Base-by-base conservation (phyloP, 2,329 filamentous ascomycete species). In the Tolypocladium ophioglossoides region DNA sequence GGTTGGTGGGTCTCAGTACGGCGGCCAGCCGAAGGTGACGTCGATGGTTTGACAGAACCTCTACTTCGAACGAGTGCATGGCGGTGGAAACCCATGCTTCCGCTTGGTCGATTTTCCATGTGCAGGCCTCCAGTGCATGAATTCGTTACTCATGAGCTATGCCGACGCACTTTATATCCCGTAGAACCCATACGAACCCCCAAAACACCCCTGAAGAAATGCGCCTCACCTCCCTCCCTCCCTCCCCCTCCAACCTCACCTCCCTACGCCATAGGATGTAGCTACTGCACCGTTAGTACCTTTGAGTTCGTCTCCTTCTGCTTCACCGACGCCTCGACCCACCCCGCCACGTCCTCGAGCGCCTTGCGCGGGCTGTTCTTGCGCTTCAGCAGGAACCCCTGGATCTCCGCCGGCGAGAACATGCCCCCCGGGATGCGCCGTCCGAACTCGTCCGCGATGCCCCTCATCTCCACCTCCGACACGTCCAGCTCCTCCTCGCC, bases 351-450 rank as follows among this genome's bases (percentile, higher is more conserved):
- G 62, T 84, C 79, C 22, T 70, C 68, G 37, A 84, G 63, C 2
- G 84, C 83, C 59, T 73, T 72, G 11, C 70, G 68, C 8, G 83
- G 82, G 38, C 75, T 72, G 69, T 78, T 79, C 69, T 85, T 86
- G 46, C 80, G 70, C 67, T 82, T 83, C 48, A 86, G 69, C 55
- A 86, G 62, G 64, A 84, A 86, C 0, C 82, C 83, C 64, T 86
- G 83, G 44, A 86, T 78, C 65, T 85, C 78, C 0, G 84, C 84
- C 0, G 83, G 82, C 27, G 74, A 78, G 57, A 84, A 77, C 44
- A 69, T 66, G 2, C 67, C 69, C n/a, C 74, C 68, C 0, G 80
- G 79, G n/a, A 86, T 75, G 52, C 73, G 70, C 2, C 67, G 59
- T 1, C 77, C 74, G 60, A 86, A 86, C 34, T 72, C 61, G 6